Base-by-base conservation (phyloP, 805 yeast genomes). In the Saccharomycopsis capsularis region DNA sequence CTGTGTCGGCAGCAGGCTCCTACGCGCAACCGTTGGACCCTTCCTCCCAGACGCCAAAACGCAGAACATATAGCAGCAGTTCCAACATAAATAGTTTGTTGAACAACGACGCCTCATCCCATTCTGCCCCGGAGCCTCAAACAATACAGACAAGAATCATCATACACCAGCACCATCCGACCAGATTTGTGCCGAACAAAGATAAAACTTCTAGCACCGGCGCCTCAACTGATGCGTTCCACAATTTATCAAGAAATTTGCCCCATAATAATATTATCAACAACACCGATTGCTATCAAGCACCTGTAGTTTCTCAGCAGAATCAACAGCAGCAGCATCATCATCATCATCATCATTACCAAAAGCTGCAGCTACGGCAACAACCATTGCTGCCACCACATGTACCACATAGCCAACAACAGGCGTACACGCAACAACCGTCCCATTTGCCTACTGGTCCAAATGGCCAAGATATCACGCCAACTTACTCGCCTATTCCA, bases 131-230 rank as follows among this genome's bases (percentile, higher is more conserved):
- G 11, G 37, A 49, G 9, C 50, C 46, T n/a, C 29, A 23, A 19
- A 13, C 34, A 15, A 16, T 32, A 21, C 53, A 50, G 18, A 49
- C 55, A 2, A 44, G 55, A 38, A 48, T 52, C 24, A 52, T 52
- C 3, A 52, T 52, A 22, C 55, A 52, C 37, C 55, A 52, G 35
- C 55, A 52, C 35, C 55, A 52, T 38, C 53, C 48, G 2, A 46
- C 24, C 5, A 41, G 37, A 42, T 40, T 40, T 35, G 46, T 34
- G 16, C 15, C 25, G 37, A 16, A 29, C 9, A 41, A 35, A 13
- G 46, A 44, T 23, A 9, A 16, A 16, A 34, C 19, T 9, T 29
- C 7, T 29, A 34, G 19, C n/a, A 16, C 38, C 5, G 18, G 38
- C n/a, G 38, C 37, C 39, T 24, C 44, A 15, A 40, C 9, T 21